These are phyloP conservation scores for Melampsora americana DNA, from an alignment of 1,284 basidiomycete species.

Conservation along the genomic window DNA sequence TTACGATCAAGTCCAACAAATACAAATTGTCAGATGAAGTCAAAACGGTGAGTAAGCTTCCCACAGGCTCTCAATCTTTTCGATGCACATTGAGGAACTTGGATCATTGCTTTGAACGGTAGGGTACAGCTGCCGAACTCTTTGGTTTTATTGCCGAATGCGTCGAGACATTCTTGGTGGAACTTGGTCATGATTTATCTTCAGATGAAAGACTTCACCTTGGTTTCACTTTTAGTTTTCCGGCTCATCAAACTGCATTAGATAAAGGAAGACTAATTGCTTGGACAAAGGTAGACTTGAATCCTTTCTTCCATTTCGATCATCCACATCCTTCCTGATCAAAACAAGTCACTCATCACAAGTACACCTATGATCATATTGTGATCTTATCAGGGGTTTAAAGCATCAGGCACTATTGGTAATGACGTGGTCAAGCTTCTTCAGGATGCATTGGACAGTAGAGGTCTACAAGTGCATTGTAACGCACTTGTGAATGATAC, in stretches of 20 bases:
- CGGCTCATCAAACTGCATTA: slow-evolving; percentile 92
- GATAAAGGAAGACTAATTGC: slow-evolving; percentile 82
- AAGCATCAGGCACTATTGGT: slow-evolving; percentile 83
- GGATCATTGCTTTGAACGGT: too few relatives aligned
- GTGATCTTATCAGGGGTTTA: slow-evolving; percentile 63
- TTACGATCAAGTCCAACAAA: slow-evolving; percentile 84
- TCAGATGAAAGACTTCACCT: slow-evolving; percentile 66
- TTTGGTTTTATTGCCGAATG: slow-evolving; percentile 85
- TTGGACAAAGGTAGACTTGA: slow-evolving; percentile 72
- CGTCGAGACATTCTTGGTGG: slow-evolving; percentile 88
- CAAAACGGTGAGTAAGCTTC: slow-evolving; percentile 75
- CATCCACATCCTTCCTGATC: background rate
- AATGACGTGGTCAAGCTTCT: slow-evolving; percentile 86
- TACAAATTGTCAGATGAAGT: slow-evolving; percentile 85
- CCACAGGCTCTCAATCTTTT: background rate
- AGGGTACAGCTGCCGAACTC: slow-evolving; percentile 31
- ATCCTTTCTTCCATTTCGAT: background rate
- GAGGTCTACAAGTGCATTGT: slow-evolving; percentile 89
- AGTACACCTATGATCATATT: background rate
- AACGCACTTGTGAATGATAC: slow-evolving; percentile 89
- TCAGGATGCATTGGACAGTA: slow-evolving; percentile 87
- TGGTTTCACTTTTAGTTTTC: slow-evolving; percentile 93
- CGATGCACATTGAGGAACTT: too few relatives aligned
- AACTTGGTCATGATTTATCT: slow-evolving; percentile 57
- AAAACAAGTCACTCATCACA: background rate